These are phyloP conservation scores for Phytophthora lateralis DNA, from an alignment of 352 stramenopile genomes.

Conservation along the genomic window DNA sequence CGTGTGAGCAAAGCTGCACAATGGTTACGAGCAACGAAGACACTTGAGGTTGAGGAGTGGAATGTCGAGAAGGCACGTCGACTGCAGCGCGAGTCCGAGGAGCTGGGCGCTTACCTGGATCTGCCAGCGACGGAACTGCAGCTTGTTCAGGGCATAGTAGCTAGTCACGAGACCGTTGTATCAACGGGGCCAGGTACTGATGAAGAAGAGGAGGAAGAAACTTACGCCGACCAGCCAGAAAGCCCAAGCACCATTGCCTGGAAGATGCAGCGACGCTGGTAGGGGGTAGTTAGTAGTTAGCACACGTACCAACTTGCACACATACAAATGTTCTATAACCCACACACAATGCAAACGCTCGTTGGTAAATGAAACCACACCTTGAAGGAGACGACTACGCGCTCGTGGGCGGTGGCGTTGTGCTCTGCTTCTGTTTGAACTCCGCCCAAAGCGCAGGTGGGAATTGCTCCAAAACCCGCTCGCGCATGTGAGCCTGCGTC, in stretches of 20 bases:
- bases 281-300: constrained; percentile 10
- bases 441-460: constrained; percentile 60
- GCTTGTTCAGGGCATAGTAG: constrained; percentile 52
- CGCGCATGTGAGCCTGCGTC: constrained; percentile 69
- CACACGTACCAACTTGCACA: constrained; percentile 9
- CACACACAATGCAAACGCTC: constrained; percentile 6
- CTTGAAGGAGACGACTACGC: constrained; percentile 8
- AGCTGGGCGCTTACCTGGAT: constrained; percentile 70
- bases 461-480: constrained; percentile 68
- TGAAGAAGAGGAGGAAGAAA: constrained; percentile 28
- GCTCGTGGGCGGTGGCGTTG: constrained; percentile 1
- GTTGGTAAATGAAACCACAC: neutral
- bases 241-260: constrained; percentile 28
- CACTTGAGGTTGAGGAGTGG: constrained; percentile 70
- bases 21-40: constrained; percentile 74
- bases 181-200: constrained; percentile 4
- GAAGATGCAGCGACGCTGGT: constrained; percentile 38
- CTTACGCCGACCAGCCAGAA: constrained; percentile 20
- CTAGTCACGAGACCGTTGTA: constrained; percentile 2
- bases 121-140: constrained; percentile 69
- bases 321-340: constrained; percentile 26
- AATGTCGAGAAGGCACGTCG: constrained; percentile 58
- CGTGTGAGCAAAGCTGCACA: constrained; percentile 60
- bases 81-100: constrained; percentile 49
- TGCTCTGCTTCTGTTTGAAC: constrained; percentile 45